These are phyloP conservation scores for Orbilia brochopaga DNA, from an alignment of 2,329 filamentous ascomycete species.

Conservation along the genomic window DNA sequence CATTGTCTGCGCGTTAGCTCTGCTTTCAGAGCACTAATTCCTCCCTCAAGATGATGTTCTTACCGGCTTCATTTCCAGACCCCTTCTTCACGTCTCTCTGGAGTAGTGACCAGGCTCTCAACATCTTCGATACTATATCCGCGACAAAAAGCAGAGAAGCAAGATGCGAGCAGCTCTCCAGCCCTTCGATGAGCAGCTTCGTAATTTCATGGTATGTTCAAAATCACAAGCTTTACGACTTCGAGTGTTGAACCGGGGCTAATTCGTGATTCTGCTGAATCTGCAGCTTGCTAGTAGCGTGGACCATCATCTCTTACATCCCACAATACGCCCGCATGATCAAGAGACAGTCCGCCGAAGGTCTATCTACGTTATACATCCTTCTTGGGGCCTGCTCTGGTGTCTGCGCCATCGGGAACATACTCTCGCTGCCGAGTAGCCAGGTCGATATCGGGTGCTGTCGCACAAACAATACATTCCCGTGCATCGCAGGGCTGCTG, in stretches of 20 bases:
- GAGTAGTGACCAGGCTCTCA: neutral
- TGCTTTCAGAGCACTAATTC: neutral
- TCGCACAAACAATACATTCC: conserved; percentile 48
- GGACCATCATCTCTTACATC: conserved; percentile 45
- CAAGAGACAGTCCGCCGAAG: conserved; percentile 38
- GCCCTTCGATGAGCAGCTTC: conserved; percentile 31
- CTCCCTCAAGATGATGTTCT: conserved; percentile 30
- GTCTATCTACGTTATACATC: conserved; percentile 40
- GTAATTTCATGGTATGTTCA: conserved; percentile 25
- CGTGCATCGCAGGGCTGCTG: conserved; percentile 52
- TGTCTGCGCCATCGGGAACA: conserved; percentile 43
- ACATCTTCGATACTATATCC: neutral
- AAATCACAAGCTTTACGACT: neutral
- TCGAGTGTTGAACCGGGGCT: too few relatives aligned
- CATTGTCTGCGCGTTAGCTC: neutral
- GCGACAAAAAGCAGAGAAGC: neutral
- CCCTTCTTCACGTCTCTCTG: conserved; percentile 15
- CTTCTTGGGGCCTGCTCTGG: conserved; percentile 37
- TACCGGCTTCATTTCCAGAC: conserved; percentile 28
- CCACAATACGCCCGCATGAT: conserved; percentile 45
- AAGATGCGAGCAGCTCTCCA: conserved; percentile 38
- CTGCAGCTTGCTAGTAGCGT: conserved; percentile 21
- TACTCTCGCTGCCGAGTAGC: conserved; percentile 52
- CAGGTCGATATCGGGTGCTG: conserved; percentile 53
- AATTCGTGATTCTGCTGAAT: neutral